Base-by-base conservation (phyloP, 1,139 yeast genomes). In the Protomyces gravidus region DNA sequence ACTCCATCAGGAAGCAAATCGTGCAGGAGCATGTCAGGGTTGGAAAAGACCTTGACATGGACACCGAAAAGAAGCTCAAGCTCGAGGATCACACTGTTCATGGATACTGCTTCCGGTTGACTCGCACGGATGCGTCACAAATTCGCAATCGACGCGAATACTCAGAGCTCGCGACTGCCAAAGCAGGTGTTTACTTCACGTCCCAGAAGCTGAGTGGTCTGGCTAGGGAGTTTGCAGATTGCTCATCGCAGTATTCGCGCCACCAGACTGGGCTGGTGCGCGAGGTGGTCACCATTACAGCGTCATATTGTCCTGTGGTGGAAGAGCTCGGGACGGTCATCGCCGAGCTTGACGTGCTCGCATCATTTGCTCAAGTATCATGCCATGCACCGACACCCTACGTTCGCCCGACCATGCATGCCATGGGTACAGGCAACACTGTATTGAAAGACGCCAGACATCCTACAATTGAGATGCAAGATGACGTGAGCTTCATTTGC, bases 61-160 rank as follows among this genome's bases (percentile, higher is more conserved):
- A 90, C 62, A 77, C 85, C 3, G 96, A 88, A 62, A 89, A 88
- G 72, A 89, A 89, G 71, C 77, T 94, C 65, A 92, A 92, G 70
- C 75, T 94, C 55, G 98, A 92, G 69, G 82, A 86, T 59, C 96
- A 90, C 69, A 85, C 80, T 65, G 81, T 80, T 30, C 94, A 87
- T 70, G 97, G 97, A 11, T 90, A 96, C 95, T 89, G 96, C 70
- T 81, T 90, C 77, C 78, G 97, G 66, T 81, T 92, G 23, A 90
- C 97, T 0, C 80, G 98, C 71, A 88, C 82, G 60, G 67, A 63
- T 49, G 47, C 65, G 52, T 40, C 48, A 2, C 78, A 84, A 9
- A 76, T 92, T 62, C 79, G 97, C 67, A 83, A 83, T 45, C 72
- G 75, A 23, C 51, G 67, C 73, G 6, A 78, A 79, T 92, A 85